A percentile compares a stretch with the other conserved stretches of the same genome.
Evolutionary conservation across 139 green algal species (phyloP).

Genomic region (Desmodesmus armatus): DNA sequence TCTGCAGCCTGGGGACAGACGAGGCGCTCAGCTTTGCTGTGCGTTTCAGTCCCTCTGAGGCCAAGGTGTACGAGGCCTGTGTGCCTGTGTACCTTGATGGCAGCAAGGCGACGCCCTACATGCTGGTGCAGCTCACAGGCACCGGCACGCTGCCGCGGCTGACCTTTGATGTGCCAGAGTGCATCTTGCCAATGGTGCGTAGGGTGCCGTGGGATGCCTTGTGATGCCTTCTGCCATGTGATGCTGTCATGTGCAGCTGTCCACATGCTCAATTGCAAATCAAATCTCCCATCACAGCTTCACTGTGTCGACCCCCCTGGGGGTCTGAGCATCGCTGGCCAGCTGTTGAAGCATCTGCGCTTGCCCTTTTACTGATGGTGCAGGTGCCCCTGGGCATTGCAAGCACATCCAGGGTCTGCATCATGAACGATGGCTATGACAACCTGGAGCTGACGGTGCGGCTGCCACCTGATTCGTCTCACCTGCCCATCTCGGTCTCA

Average conservation of each 20-base stretch:
- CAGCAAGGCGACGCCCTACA: conserved; percentile 52
- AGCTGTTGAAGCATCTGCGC: too few species aligned
- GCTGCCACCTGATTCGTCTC: conserved; percentile 54
- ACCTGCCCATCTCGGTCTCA: not conserved
- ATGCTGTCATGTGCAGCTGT: too few species aligned
- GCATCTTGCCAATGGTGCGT: conserved; percentile 67
- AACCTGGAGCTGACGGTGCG: conserved; percentile 81
- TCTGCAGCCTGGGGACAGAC: conserved; percentile 21
- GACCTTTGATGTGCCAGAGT: conserved; percentile 71
- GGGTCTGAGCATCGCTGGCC: too few species aligned
- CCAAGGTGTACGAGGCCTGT: conserved; percentile 55
- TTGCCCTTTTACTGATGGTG: too few species aligned
- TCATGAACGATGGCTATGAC: conserved; percentile 88
- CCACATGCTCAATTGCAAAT: too few species aligned
- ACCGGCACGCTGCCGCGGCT: conserved; percentile 63
- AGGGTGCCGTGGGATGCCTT: too few species aligned
- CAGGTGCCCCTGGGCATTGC: conserved; percentile 69
- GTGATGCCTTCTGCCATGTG: too few species aligned
- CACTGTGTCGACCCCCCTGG: too few species aligned
- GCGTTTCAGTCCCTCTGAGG: conserved; percentile 62
- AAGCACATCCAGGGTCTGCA: conserved; percentile 61
- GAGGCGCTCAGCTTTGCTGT: conserved; percentile 49
- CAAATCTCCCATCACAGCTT: too few species aligned
- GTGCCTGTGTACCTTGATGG: conserved; percentile 66
- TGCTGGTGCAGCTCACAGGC: conserved; percentile 57